phyloP scores from a whole-genome alignment of 768 basidiomycete species.

The Lactarius sp. region DNA sequence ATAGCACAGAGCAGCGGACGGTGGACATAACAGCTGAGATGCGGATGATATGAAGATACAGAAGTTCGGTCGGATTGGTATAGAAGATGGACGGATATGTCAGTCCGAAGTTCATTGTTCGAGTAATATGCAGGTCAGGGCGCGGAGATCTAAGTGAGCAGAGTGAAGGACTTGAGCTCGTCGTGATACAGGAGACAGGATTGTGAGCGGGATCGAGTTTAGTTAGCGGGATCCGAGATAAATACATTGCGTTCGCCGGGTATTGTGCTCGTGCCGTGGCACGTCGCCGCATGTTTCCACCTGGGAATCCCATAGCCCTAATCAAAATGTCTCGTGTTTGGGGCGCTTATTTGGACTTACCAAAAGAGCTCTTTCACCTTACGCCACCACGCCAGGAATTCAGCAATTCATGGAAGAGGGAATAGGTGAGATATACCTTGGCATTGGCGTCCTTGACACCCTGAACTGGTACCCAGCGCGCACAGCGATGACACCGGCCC shows the following conservation, averaged over 20 bases:
- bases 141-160: neutral
- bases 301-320: conserved; percentile 31
- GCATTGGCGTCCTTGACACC: conserved; percentile 69
- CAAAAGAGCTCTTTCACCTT: conserved; percentile 74
- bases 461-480: conserved; percentile 66
- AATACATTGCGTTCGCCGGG: conserved; percentile 55
- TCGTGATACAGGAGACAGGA: neutral
- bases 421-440: conserved; percentile 43
- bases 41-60: neutral
- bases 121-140: neutral
- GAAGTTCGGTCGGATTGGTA: neutral
- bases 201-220: conserved; percentile 7
- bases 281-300: conserved; percentile 83
- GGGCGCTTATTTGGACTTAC: conserved; percentile 38
- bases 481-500: conserved; percentile 76
- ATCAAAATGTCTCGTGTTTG: neutral
- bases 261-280: conserved; percentile 57
- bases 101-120: neutral
- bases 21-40: neutral
- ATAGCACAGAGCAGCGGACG: neutral
- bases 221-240: conserved; percentile 41
- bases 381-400: neutral
- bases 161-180: neutral
- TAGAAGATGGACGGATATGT: neutral
- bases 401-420: neutral